phyloP scores from a whole-genome alignment of 768 basidiomycete genomes.

The Pleurotus eryngii region DNA sequence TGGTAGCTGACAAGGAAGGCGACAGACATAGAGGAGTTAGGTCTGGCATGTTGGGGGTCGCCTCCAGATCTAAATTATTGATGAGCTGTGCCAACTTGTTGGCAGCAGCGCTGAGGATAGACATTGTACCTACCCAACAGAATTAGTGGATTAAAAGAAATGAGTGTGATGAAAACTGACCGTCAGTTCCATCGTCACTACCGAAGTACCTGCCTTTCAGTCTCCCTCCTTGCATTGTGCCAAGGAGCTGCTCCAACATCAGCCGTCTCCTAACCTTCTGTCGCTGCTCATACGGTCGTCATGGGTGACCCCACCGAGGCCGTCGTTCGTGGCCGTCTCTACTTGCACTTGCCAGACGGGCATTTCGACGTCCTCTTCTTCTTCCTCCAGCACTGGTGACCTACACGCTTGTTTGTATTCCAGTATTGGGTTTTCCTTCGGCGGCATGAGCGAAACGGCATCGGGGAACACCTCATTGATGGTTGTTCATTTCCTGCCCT shows the following conservation, averaged over 20 bases:
- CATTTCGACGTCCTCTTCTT: not conserved
- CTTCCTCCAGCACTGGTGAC: not conserved
- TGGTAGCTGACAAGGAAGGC: conserved; percentile 17
- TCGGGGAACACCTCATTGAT: conserved; percentile 62
- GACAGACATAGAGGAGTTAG: conserved; percentile 41
- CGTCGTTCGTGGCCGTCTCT: conserved; percentile 53
- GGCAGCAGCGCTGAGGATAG: conserved; percentile 75
- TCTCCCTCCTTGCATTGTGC: conserved; percentile 28
- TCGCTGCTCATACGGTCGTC: conserved; percentile 30
- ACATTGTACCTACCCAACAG: conserved; percentile 46
- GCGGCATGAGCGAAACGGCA: conserved; percentile 12
- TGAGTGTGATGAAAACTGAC: conserved; percentile 25
- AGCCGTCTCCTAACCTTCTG: conserved; percentile 49
- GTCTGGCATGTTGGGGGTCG: conserved; percentile 62
- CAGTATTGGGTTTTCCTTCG: conserved; percentile 4
- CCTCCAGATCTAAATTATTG: conserved; percentile 77
- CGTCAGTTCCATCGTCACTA: conserved; percentile 47
- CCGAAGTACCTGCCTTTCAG: conserved; percentile 41
- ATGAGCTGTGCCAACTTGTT: conserved; percentile 77
- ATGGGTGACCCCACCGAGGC: conserved; percentile 30
- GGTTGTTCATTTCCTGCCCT: conserved; percentile 51
- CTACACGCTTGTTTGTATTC: conserved; percentile 10
- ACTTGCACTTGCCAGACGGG: conserved; percentile 28
- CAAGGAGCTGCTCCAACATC: conserved; percentile 60
- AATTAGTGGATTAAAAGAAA: too few species aligned